phyloP scores from a whole-genome alignment of 495 filamentous ascomycete genomes.

The Talaromyces wortmannii region DNA sequence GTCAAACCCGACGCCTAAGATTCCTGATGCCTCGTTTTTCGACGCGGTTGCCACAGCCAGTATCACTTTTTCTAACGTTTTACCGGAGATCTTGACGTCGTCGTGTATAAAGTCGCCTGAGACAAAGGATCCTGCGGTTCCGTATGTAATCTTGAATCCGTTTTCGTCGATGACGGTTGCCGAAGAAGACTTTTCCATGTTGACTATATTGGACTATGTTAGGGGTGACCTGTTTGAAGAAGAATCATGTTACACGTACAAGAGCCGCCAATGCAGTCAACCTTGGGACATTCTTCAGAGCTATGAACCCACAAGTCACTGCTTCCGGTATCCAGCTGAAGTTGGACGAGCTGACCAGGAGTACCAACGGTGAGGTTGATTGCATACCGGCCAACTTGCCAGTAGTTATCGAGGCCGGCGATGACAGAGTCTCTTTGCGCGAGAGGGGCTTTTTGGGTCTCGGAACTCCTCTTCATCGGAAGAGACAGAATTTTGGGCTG shows the following conservation, averaged over 20 bases:
- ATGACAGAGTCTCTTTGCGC: neutral
- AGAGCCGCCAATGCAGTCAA: neutral
- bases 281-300: neutral
- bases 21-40: slow-evolving; percentile 40
- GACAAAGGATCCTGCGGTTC: slow-evolving; percentile 59
- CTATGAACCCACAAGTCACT: slow-evolving; percentile 62
- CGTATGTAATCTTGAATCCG: slow-evolving; percentile 70
- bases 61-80: slow-evolving; percentile 48
- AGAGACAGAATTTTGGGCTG: neutral
- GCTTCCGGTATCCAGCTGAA: slow-evolving; percentile 67
- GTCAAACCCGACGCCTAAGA: slow-evolving; percentile 68
- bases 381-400: slow-evolving; percentile 33
- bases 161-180: neutral
- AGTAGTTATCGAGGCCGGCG: neutral
- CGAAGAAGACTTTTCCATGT: neutral
- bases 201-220: neutral
- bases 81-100: slow-evolving; percentile 48
- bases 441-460: neutral
- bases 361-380: slow-evolving; percentile 59
- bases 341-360: slow-evolving; percentile 41
- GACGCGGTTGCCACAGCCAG: slow-evolving; percentile 60
- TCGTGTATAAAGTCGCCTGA: slow-evolving; percentile 67
- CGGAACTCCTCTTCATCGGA: neutral
- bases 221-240: neutral
- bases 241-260: neutral